Evolutionary conservation across 2,329 filamentous ascomycete species (phyloP), one percentile per base, ranked within the genome.

Genomic region (Phoma herbarum): DNA sequence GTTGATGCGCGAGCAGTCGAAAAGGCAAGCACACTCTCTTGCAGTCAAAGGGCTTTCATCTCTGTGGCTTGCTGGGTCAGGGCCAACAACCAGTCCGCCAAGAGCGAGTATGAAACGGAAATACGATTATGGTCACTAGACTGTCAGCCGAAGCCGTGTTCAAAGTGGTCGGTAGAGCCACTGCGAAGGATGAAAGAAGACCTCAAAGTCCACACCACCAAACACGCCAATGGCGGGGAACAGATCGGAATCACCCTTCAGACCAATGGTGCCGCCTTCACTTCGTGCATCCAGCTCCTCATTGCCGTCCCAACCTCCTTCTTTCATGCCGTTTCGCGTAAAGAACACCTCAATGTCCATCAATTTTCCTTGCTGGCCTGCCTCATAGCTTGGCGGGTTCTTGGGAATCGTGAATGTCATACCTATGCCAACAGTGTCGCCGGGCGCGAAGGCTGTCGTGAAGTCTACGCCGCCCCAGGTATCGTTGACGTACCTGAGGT

Each of bases 221-320:
- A 88, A 93, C 12, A 88, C 84, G 1, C 91, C 91, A 44, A 95
- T 81, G 1, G 89, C 87, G 16, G 87, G 88, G 68, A 86, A 88
- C 56, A 93, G 63, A 73, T 94, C 91, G 66, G 90, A 85, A 49
- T 85, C 83, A 0, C 90, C 90, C 71, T 91, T 88, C 46, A 94
- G 76, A 0, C 91, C 91, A 4, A 78, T 82, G 1, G 90, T 85
- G 14, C 79, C 78, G 0, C 87, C 86, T 57, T 86, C 75, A 67
- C 90, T 87, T 68, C 85, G 77, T 64, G 85, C 79, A 73, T 94
- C 91, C 52, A 85, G 83, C 80, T 92, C 89, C 79, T 93, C 90
- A 66, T 92, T 87, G 44, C 93, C 73, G 73, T 91, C 83, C 91
- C 91, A 95, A 0, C 83, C 79, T 0, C 85, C 88, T 0, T 78